These are phyloP conservation scores for Phoma sp. DNA, from an alignment of 2,329 filamentous ascomycete genomes.

Conservation along the genomic window DNA sequence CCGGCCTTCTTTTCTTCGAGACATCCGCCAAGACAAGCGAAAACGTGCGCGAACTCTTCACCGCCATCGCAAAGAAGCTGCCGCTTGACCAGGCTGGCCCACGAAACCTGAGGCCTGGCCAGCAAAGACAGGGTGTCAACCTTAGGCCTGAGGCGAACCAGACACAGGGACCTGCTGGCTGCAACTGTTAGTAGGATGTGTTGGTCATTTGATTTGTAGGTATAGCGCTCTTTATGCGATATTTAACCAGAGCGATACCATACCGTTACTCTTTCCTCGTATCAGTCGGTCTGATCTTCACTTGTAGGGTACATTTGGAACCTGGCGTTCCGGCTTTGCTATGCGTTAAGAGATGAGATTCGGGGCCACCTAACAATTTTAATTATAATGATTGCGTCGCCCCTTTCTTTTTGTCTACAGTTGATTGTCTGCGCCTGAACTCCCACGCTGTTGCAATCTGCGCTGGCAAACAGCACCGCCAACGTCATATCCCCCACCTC, in stretches of 20 bases:
- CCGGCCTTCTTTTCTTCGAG: slow-evolving; percentile 95
- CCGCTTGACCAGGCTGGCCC: slow-evolving; percentile 96
- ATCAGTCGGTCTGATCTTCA: slow-evolving; percentile 20
- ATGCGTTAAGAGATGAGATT: slow-evolving; percentile 35
- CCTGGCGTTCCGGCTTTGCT: slow-evolving; percentile 37
- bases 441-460: neutral
- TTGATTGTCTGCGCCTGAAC: neutral
- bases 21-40: slow-evolving; percentile 97
- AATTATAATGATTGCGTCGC: slow-evolving; percentile 36
- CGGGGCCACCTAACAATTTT: slow-evolving; percentile 43
- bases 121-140: slow-evolving; percentile 71
- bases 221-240: slow-evolving; percentile 13
- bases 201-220: slow-evolving; percentile 17
- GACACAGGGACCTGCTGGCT: slow-evolving; percentile 66
- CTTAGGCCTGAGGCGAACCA: slow-evolving; percentile 67
- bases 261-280: slow-evolving; percentile 8
- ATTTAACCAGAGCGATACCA: slow-evolving; percentile 12
- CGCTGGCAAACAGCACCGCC: neutral
- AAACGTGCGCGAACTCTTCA: slow-evolving; percentile 95
- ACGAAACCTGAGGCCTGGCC: slow-evolving; percentile 72
- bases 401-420: slow-evolving; percentile 8
- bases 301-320: slow-evolving; percentile 32
- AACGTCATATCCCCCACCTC: neutral
- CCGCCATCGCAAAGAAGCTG: slow-evolving; percentile 96
- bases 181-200: slow-evolving; percentile 64